Evolutionary conservation across 108 stramenopile genomes (phyloP), one percentile per base, ranked within the genome.

Genomic region (Pseudonitzschia multiseries): DNA sequence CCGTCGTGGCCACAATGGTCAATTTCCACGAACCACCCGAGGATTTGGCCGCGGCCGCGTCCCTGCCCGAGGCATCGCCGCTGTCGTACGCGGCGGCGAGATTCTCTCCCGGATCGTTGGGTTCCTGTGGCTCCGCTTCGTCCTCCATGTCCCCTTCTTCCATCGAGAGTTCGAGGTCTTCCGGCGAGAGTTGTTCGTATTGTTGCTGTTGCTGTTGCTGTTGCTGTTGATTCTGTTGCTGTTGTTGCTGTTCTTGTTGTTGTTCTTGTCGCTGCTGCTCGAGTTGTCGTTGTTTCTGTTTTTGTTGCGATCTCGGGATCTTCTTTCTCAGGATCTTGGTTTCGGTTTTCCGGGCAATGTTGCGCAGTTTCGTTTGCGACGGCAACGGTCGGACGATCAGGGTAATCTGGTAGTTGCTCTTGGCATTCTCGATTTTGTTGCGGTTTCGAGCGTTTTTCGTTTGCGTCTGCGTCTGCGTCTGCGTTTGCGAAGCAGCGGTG

Each of bases 331-430:
- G 71, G 69, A 86, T 78, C 18, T 59, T 33, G 26, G 81, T 82
- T 57, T 83, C 86, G 1, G 82, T 83, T 54, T 81, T 83, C 21
- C 82, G 77, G 15, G 64, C 77, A 24, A 87, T 73, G 61, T 63
- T 76, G 20, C 82, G 77, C 26, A 87, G 57, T 74, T 87, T 87
- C 22, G 80, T 83, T 76, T 81, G 82, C n/a, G 83, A 72, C 15
- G 86, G 86, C 20, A 78, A 53, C 31, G 50, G 44, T 24, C 53
- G 70, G 3, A 81, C 42, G 15, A 69, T 26, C n/a, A 82, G 17
- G 31, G 70, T 65, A 21, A 67, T 53, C 44, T 69, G 73, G 69
- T 63, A 52, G 27, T 57, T 40, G 67, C 57, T 41, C n/a, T 27
- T 28, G 68, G 21, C 24, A 24, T 60, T 28, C 53, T 56, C n/a